phyloP scores from a whole-genome alignment of 2,329 filamentous ascomycete genomes.

The Trichophyton rubrum region DNA sequence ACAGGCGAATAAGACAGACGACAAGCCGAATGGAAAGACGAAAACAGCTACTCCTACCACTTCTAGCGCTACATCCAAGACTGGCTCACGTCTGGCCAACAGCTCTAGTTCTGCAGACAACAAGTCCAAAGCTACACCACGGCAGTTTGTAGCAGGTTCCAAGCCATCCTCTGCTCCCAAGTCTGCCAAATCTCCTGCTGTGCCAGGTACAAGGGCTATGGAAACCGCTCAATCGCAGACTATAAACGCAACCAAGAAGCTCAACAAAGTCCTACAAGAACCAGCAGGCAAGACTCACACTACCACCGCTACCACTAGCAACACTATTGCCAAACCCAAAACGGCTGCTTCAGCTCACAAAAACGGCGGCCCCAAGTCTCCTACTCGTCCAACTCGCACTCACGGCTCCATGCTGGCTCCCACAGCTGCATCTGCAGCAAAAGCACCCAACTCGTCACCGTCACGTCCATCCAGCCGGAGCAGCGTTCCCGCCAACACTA shows the following conservation, averaged over 20 bases:
- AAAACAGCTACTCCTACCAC: background rate
- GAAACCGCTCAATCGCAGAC: background rate
- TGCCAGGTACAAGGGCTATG: constrained; percentile 5
- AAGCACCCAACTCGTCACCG: constrained; percentile 15
- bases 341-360: background rate
- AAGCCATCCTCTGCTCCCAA: constrained; percentile 11
- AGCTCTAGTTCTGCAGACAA: background rate
- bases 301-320: background rate
- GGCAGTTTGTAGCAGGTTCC: constrained; percentile 7
- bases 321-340: constrained; percentile 8
- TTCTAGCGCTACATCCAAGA: background rate
- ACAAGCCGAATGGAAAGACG: background rate
- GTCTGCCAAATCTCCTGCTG: constrained; percentile 15
- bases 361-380: constrained; percentile 23
- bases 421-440: constrained; percentile 30
- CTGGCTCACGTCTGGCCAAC: constrained; percentile 10
- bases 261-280: constrained; percentile 20
- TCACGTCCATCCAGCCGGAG: constrained; percentile 20
- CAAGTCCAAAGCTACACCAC: constrained; percentile 4
- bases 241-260: constrained; percentile 10
- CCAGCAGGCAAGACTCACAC: constrained; percentile 12
- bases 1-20: background rate
- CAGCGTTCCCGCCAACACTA: constrained; percentile 12
- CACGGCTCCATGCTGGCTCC: constrained; percentile 30
- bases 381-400: constrained; percentile 29